Evolutionary conservation across 2,329 filamentous ascomycete genomes (phyloP).

Genomic region (Hymenoscyphus infarciens): DNA sequence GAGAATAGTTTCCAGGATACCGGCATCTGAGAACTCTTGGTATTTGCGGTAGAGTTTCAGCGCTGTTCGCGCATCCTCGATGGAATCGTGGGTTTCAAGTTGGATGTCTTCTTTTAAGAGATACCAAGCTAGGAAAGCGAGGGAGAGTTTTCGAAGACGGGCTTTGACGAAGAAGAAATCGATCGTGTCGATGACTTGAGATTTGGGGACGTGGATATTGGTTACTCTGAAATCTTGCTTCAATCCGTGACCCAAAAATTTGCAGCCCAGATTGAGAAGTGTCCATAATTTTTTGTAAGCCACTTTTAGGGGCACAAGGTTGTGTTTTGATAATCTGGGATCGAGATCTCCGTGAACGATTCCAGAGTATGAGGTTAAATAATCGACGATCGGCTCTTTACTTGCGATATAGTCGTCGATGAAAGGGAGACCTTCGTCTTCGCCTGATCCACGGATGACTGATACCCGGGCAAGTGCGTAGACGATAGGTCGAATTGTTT

Average conservation of each 20-base stretch:
- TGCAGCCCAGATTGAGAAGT: slow-evolving; percentile 86
- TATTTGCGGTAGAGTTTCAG: slow-evolving; percentile 87
- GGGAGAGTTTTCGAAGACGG: slow-evolving; percentile 79
- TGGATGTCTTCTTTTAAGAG: slow-evolving; percentile 94
- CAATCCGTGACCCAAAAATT: slow-evolving; percentile 90
- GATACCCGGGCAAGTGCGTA: slow-evolving; percentile 92
- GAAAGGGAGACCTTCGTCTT: slow-evolving; percentile 78
- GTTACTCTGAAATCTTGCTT: slow-evolving; percentile 96
- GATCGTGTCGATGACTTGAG: slow-evolving; percentile 91
- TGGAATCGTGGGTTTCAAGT: slow-evolving; percentile 85
- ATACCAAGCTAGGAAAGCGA: slow-evolving; percentile 88
- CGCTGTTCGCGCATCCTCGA: slow-evolving; percentile 91
- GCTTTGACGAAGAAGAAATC: slow-evolving; percentile 82
- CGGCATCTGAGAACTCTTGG: slow-evolving; percentile 82
- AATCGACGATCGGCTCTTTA: slow-evolving; percentile 88
- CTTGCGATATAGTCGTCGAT: slow-evolving; percentile 97
- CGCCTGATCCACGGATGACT: slow-evolving; percentile 76
- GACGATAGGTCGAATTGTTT: slow-evolving; percentile 86
- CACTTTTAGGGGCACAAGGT: slow-evolving; percentile 80
- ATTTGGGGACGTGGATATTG: slow-evolving; percentile 90
- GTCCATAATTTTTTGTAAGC: slow-evolving; percentile 99
- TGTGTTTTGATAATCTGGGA: slow-evolving; percentile 71
- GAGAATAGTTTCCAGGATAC: slow-evolving; percentile 77
- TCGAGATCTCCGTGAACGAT: slow-evolving; percentile 85
- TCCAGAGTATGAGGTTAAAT: slow-evolving; percentile 90